These are phyloP conservation scores for Santalum album DNA, from an alignment of 164 flowering plant species.

Conservation along the genomic window DNA sequence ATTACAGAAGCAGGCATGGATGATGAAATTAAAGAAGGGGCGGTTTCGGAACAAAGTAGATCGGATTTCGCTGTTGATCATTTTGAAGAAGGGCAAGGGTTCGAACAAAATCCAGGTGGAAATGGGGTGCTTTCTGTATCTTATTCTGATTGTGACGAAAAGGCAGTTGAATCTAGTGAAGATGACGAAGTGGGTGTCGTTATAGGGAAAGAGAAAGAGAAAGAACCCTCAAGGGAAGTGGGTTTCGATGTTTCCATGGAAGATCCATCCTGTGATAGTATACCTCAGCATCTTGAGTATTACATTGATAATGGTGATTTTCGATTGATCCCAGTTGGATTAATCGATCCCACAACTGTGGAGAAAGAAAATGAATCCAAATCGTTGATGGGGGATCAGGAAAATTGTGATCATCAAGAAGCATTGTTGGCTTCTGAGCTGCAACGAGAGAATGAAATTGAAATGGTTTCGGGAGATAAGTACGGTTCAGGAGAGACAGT, in stretches of 20 bases:
- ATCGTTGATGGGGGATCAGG: constrained; percentile 13
- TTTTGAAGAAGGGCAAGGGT: constrained; percentile 12
- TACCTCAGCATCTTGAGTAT: constrained; percentile 33
- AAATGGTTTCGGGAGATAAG: constrained; percentile 9
- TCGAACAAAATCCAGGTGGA: constrained; percentile 13
- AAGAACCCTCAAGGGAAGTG: constrained; percentile 8
- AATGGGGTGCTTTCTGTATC: constrained; percentile 15
- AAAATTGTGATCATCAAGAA: constrained; percentile 9
- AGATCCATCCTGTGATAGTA: constrained; percentile 23
- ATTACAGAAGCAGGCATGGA: too few relatives aligned
- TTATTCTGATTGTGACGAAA: constrained; percentile 6
- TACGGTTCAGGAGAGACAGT: not conserved
- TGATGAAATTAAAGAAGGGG: constrained; percentile 15
- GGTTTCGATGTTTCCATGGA: constrained; percentile 7
- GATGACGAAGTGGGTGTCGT: too few relatives aligned
- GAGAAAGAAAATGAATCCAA: constrained; percentile 10
- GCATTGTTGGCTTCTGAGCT: constrained; percentile 12
- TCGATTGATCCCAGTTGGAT: constrained; percentile 44
- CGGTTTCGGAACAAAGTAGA: constrained; percentile 22
- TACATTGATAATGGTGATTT: constrained; percentile 31
- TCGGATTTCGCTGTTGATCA: constrained; percentile 21
- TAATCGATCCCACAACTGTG: constrained; percentile 21
- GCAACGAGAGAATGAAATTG: constrained; percentile 7
- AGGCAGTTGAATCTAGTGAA: constrained; percentile 10
- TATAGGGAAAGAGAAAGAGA: too few relatives aligned